A percentile compares a stretch with the other conserved stretches of the same genome.
phyloP scores from a whole-genome alignment of 306 rosid species.

The Prunus campanulata region DNA sequence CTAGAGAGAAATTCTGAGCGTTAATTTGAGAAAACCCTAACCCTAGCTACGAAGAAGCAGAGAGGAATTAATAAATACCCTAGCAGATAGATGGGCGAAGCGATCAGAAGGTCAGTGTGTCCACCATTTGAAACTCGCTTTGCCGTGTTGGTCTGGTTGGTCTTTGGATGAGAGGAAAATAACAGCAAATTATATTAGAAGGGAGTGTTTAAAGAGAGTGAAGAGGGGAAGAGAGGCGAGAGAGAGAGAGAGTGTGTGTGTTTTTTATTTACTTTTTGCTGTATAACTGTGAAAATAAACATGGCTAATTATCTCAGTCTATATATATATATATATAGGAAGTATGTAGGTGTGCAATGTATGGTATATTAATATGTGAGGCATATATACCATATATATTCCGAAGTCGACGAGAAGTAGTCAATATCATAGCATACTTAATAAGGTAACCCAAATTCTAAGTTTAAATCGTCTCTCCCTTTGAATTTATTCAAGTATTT shows the following conservation, averaged over 20 bases:
- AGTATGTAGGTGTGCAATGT: no score
- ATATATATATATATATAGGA: no score
- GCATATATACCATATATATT: no score
- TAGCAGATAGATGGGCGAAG: not conserved
- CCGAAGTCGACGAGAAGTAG: no score
- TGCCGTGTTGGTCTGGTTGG: not conserved
- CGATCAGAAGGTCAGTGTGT: not conserved
- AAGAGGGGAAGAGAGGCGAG: not conserved
- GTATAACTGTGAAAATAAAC: no score
- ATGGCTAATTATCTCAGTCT: no score
- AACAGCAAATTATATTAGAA: not conserved
- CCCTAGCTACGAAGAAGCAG: not conserved
- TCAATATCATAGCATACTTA: no score
- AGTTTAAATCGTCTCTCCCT: no score
- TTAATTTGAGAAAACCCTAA: constrained; percentile 3
- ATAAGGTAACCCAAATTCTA: no score
- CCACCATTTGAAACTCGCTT: not conserved
- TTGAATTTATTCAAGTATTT: no score
- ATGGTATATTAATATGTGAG: no score
- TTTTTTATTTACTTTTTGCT: not conserved
- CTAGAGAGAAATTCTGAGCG: not conserved
- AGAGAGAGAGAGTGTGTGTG: not conserved
- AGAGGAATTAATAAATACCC: not conserved
- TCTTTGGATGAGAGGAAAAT: not conserved
- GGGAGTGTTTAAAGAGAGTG: not conserved